Base-by-base conservation (phyloP, 78 protist species). In the Paulinella micropora region DNA sequence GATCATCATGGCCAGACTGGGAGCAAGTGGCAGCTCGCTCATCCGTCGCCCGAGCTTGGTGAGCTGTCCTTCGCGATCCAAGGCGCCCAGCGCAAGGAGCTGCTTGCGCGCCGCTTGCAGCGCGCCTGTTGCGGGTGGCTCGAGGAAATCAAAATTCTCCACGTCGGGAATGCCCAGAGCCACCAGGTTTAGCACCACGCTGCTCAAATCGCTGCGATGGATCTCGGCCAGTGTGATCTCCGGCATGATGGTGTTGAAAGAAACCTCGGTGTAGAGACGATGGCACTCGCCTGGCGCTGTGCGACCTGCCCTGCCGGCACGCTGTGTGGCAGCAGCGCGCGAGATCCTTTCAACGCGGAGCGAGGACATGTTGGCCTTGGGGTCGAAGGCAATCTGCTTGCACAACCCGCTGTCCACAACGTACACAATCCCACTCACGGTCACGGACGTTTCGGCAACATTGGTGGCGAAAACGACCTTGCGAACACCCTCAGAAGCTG, bases 381-480 rank as follows among this genome's bases (percentile, higher is more conserved):
- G 39, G 36, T 90, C 79, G 3, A 81, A 90, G 40, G 31, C 90
- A 2, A 29, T 37, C 28, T 37, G 82, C 39, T 90, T 89, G 37
- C 41, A 35, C 32, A 81, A 91, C 51, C 93, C 93, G 37, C 92
- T 88, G 91, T 98, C 99, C 73, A 98, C 92, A 4, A 98, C 99
- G 88, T 92, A 98, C 37, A 96, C 94, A 38, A 98, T 95, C 36
- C 97, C 98, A 88, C 96, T 97, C 69, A 97, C 95, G 15, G 99
- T 97, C 32, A 97, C 92, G 37, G 98, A 94, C 1, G 99, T 98
- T 88, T 97, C 99, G 38, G 99, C 99, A 85, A 97, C 97, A 93
- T 96, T 97, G 29, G 99, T 97, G 28, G 99, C 98, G 64, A 97
- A 64, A 3, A 98, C 97, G 1, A 97, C 96, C 92, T 98, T 97